Evolutionary conservation across 192 early-diverging fungal genomes (phyloP), one percentile per base, ranked within the genome.

Genomic region (Podila epicladia): DNA sequence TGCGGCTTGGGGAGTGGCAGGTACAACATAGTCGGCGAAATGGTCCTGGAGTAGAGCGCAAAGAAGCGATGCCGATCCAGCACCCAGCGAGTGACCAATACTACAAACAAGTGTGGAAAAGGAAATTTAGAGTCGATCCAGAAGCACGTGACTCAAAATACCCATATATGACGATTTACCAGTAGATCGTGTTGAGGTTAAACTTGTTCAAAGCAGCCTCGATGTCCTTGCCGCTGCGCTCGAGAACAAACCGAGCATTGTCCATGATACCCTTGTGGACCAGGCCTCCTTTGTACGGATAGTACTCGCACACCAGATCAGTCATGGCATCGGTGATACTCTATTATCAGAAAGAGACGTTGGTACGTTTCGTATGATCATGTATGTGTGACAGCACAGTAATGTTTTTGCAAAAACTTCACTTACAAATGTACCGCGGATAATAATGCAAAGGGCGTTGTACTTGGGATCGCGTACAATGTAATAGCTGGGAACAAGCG

Each of bases 1-100:
- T 2, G 66, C 7, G 9, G 64, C 17, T 28, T 58, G 9, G 11
- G 69, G 2, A 12, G 69, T 71, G 1, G 68, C 63, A 4, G 68
- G 58, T 11, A 66, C 41, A 0, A 51, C 29, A 53, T 71, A 75
- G 32, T 80, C 65, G 15, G 62, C 67, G 62, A 79, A 84, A 22
- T 69, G 61, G 26, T 84, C 83, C 28, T 73, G 77, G 20, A 84
- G 69, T 19, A 84, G 67, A 13, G 78, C 62, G 49, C 77, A 82
- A 1, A 82, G 65, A 0, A 84, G 29, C 9, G 83, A 72, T 37
- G 76, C 66, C 1, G 78, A 69, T 20, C 77, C 72, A 2, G 77
- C 83, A 26, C 83, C 83, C n/a, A 84, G 65, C 11, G 83, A 85
- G 48, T 85, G 83, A 22, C 83, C 83, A 45, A 85, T 85, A 22